Conservation (phyloP, 2,329 filamentous ascomycete genomes). For the Colletotrichum lentis region DNA sequence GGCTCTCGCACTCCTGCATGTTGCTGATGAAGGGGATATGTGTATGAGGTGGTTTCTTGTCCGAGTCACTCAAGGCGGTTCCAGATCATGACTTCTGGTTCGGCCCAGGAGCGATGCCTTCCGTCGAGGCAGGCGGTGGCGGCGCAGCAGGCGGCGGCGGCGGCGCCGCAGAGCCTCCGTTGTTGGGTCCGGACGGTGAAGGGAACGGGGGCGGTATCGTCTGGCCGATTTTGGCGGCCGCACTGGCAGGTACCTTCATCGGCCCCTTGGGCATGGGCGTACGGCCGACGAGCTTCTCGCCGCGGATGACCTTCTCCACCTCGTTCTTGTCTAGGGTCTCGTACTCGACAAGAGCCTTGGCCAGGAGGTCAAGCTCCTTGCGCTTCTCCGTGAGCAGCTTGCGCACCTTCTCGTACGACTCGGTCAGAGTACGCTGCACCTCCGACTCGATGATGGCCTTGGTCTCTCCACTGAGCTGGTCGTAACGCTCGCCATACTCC, state of each 20-base stretch:
- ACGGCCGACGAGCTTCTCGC: constrained; percentile 80
- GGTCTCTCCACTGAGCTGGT: constrained; percentile 83
- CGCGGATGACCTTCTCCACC: constrained; percentile 87
- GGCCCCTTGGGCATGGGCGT: constrained; percentile 68
- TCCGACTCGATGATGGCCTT: constrained; percentile 87
- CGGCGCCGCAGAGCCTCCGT: constrained; percentile 19
- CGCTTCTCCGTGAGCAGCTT: constrained; percentile 77
- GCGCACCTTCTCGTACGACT: constrained; percentile 77
- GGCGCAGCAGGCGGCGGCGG: constrained; percentile 32
- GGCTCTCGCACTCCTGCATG: constrained; percentile 19
- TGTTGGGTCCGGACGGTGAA: constrained; percentile 19
- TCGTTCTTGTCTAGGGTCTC: constrained; percentile 90
- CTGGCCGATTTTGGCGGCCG: constrained; percentile 19
- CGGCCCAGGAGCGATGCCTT: constrained; percentile 11
- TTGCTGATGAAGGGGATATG: constrained; percentile 9
- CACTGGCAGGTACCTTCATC: constrained; percentile 46
- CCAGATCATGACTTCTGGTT: constrained; percentile 29
- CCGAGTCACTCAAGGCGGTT: neutral
- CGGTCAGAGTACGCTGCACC: constrained; percentile 84
- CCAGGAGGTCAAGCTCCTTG: constrained; percentile 85
- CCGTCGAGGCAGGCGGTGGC: constrained; percentile 33
- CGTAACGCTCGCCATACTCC: constrained; percentile 83
- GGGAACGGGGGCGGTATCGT: constrained; percentile 29
- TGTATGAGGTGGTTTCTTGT: neutral
- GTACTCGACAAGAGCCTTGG: constrained; percentile 90